Conservation (phyloP, 371 early-diverging fungal species). For the Parasitella parasitica region DNA sequence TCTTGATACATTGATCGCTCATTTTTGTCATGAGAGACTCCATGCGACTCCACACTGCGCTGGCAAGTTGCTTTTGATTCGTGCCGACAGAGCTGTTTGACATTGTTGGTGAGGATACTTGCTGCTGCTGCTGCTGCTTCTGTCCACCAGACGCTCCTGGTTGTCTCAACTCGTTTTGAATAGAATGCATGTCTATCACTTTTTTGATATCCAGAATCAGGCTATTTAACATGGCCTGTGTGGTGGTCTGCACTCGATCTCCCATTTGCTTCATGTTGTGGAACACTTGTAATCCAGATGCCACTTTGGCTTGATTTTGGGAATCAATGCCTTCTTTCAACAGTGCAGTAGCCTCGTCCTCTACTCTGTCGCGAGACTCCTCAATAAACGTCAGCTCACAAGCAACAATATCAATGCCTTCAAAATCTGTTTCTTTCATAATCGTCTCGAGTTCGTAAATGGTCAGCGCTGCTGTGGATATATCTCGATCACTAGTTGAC, state of each 20-base stretch:
- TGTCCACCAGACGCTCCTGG: constrained; percentile 24
- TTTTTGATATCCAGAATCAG: constrained; percentile 57
- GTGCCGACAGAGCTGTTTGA: constrained; percentile 25
- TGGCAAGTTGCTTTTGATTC: constrained; percentile 54
- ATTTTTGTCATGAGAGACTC: constrained; percentile 75
- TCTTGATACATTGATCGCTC: constrained; percentile 68
- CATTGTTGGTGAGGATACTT: constrained; percentile 15
- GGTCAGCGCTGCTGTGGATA: constrained; percentile 60
- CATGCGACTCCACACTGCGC: constrained; percentile 68
- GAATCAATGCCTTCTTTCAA: constrained; percentile 59
- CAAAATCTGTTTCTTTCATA: constrained; percentile 61
- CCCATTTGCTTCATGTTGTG: constrained; percentile 67
- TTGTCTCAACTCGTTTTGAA: constrained; percentile 64
- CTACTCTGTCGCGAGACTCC: constrained; percentile 42
- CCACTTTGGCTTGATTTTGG: constrained; percentile 72
- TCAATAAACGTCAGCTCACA: constrained; percentile 50
- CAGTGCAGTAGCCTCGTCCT: constrained; percentile 55
- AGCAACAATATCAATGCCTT: constrained; percentile 66
- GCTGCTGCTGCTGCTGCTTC: neutral
- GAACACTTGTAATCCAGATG: constrained; percentile 75
- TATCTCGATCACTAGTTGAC: constrained; percentile 50
- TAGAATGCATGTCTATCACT: constrained; percentile 61
- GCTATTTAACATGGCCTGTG: constrained; percentile 46
- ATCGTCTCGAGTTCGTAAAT: constrained; percentile 57
- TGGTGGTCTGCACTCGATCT: constrained; percentile 44